Percentiles rank a stretch among this genome's conserved stretches.
Conservation (phyloP, 2,329 filamentous ascomycete genomes). For the Ceratocystis colombiana region DNA sequence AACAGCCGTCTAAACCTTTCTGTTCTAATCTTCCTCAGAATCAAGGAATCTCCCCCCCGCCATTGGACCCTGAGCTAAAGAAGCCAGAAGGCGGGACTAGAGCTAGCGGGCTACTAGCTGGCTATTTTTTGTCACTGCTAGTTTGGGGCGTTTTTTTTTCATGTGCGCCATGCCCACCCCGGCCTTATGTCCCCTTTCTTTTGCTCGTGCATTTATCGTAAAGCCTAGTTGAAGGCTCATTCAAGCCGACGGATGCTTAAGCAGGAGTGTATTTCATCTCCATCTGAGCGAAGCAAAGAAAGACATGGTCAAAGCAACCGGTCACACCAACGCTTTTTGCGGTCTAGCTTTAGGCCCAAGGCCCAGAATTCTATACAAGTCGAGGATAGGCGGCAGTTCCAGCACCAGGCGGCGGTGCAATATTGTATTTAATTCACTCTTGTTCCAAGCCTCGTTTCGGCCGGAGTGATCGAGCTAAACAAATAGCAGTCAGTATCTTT, state of each 20-base stretch:
- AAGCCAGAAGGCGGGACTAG: neutral
- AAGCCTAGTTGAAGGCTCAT: neutral
- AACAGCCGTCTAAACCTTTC: neutral
- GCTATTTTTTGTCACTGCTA: neutral
- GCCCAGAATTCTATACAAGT: neutral
- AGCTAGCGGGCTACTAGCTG: neutral
- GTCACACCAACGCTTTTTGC: neutral
- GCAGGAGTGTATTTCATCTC: neutral
- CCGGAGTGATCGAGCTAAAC: neutral
- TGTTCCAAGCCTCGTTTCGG: neutral
- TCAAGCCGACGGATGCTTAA: neutral
- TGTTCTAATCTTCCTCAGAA: neutral
- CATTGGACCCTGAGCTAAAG: neutral
- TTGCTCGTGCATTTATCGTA: neutral
- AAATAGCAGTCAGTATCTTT: neutral
- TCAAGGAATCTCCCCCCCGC: neutral
- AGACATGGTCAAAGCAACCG: neutral
- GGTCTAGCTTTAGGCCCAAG: neutral
- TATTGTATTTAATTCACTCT: neutral
- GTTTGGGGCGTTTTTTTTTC: neutral
- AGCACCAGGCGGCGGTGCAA: neutral
- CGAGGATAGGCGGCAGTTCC: neutral
- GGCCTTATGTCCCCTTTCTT: neutral
- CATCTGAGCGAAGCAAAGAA: neutral
- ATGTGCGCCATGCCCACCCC: neutral